Conservation (phyloP, 2,329 filamentous ascomycete species). For the Cercospora nicotianae region DNA sequence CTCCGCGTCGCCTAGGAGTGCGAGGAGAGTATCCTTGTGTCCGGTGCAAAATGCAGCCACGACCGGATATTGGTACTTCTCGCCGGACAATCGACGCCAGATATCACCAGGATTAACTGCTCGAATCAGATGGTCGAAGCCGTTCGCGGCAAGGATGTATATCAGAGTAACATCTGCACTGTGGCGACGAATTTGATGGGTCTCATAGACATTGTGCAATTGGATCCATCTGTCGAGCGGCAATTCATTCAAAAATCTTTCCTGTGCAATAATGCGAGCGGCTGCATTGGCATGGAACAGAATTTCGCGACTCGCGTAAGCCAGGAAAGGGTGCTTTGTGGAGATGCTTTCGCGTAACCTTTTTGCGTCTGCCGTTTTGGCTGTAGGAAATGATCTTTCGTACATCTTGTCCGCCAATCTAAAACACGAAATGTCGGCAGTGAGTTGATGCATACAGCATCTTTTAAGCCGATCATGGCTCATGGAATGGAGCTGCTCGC, state of each 20-base stretch:
- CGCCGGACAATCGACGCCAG: background rate
- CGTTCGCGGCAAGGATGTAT: conserved; percentile 43
- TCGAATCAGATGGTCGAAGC: conserved; percentile 13
- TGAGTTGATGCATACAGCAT: background rate
- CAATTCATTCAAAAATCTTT: too few relatives aligned
- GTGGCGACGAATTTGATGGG: conserved; percentile 32
- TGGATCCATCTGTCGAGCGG: conserved; percentile 36
- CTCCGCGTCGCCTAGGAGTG: too few relatives aligned
- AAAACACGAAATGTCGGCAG: background rate
- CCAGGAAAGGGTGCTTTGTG: too few relatives aligned
- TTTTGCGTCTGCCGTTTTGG: too few relatives aligned
- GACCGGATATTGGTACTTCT: background rate
- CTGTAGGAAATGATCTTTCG: too few relatives aligned
- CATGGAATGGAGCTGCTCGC: conserved; percentile 23
- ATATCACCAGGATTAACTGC: background rate
- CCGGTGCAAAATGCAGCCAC: conserved; percentile 15
- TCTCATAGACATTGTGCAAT: conserved; percentile 38
- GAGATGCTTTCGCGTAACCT: too few relatives aligned
- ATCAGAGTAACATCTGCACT: conserved; percentile 30
- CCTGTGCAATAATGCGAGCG: background rate
- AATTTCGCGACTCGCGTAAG: conserved; percentile 14
- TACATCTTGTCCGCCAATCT: too few relatives aligned
- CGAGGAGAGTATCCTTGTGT: too few relatives aligned
- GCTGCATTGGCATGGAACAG: conserved; percentile 10
- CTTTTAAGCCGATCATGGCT: background rate